Conservation (phyloP, 164 flowering plant species). For the Stephania cephalantha region DNA sequence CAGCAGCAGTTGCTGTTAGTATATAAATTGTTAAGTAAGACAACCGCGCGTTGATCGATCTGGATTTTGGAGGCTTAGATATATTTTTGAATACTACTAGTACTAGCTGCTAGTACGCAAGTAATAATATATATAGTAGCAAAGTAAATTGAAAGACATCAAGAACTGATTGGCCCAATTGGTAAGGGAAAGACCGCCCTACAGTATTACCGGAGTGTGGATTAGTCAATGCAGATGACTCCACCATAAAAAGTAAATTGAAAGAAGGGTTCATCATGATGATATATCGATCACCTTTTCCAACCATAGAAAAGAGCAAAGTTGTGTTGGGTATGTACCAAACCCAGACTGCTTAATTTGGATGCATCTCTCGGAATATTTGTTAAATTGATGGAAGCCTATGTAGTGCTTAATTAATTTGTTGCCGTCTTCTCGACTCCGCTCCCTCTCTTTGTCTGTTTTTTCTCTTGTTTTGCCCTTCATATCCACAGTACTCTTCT, state of each 20-base stretch:
- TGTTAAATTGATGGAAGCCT: background rate
- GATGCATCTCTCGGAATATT: conserved; percentile 11
- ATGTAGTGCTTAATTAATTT: background rate
- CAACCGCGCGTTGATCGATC: too few relatives aligned
- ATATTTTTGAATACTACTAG: too few relatives aligned
- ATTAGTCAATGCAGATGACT: too few relatives aligned
- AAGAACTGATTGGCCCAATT: too few relatives aligned
- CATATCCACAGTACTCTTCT: background rate
- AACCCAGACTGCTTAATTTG: conserved; percentile 22
- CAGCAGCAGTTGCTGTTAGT: background rate
- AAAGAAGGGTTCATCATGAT: background rate
- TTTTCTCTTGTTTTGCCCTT: conserved; percentile 15
- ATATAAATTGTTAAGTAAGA: too few relatives aligned
- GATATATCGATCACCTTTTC: background rate
- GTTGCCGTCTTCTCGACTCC: conserved; percentile 17
- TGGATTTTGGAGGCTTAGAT: too few relatives aligned
- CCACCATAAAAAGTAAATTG: too few relatives aligned
- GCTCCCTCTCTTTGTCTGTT: conserved; percentile 4
- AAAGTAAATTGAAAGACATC: too few relatives aligned
- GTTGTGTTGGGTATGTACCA: conserved; percentile 13
- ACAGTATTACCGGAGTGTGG: too few relatives aligned
- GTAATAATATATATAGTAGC: too few relatives aligned
- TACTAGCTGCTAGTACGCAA: too few relatives aligned
- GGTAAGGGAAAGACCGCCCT: too few relatives aligned
- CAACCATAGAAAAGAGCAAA: background rate